Evolutionary conservation across 768 basidiomycete species (phyloP), one percentile per base, ranked within the genome.

Genomic region (Psilocybe cyanescens): DNA sequence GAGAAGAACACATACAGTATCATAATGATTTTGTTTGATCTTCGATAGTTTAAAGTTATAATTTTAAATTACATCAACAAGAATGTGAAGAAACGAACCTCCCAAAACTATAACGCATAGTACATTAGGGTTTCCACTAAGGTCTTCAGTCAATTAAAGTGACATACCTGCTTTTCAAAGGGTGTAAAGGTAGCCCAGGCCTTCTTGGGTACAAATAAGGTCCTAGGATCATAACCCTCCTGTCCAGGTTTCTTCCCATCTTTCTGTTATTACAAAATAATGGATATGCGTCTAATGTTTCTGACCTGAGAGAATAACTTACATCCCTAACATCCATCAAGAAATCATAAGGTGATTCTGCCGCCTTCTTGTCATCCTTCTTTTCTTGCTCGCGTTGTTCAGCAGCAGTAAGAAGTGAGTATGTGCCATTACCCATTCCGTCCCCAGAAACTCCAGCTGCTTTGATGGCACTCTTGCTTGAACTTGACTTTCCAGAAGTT

Each of bases 11-110:
- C 73, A 63, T 67, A 92, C 91, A 16, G 97, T 99, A 75, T 99
- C 97, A 71, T 87, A 98, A 71, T 99, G 95, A 69, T 95, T 90
- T 75, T 97, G 94, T 72, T 98, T 99, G 80, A 99, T 99, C 83
- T 94, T 63, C 14, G 37, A 49, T 37, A 35, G 47, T 12, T 55
- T 24, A 7, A 8, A 48, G 51, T 46, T 60, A 57, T 44, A 54
- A 7, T 59, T 30, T 50, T 17, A n/a, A 12, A 44, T 16, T 47
- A 39, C 2, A 28, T 24, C 31, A 19, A 30, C n/a, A 3, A 12
- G 5, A 57, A 56, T 31, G 52, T 41, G n/a, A 46, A 41, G 19
- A 35, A 44, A 54, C 85, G 41, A 70, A 86, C 86, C 83, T 90
- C 88, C 88, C 88, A 90, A 62, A 92, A 92, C 85, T 94, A 69